A percentile compares a stretch with the other conserved stretches of the same genome.
Evolutionary conservation across 495 filamentous ascomycete species (phyloP).

Genomic region (Entonaema liquescens): DNA sequence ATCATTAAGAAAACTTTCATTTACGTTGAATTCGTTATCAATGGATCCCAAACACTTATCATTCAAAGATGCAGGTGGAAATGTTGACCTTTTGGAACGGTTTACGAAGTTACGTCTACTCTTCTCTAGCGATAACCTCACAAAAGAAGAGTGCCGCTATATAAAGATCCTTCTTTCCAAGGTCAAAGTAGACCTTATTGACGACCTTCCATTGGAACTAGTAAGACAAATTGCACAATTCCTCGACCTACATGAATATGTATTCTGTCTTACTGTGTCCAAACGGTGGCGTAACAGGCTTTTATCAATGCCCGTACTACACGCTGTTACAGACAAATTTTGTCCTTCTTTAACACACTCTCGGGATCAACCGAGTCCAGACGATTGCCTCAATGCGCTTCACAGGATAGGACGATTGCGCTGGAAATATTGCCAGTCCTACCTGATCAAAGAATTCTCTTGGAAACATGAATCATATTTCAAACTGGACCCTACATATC

Average conservation of each 20-base stretch:
- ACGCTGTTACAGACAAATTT: constrained; percentile 20
- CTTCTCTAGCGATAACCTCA: constrained; percentile 24
- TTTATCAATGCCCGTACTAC: constrained; percentile 34
- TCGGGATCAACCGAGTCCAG: background rate
- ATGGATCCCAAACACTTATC: constrained; percentile 9
- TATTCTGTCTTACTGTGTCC: constrained; percentile 43
- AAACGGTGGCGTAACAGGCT: constrained; percentile 46
- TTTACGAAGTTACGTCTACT: constrained; percentile 23
- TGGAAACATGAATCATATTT: constrained; percentile 34
- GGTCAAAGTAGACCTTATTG: constrained; percentile 40
- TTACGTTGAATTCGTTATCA: background rate
- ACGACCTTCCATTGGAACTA: constrained; percentile 48
- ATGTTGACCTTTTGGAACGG: background rate
- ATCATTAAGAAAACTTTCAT: background rate
- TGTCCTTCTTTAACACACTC: constrained; percentile 36
- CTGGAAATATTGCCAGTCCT: background rate
- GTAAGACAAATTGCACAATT: constrained; percentile 39
- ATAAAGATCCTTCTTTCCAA: constrained; percentile 38
- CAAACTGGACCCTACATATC: constrained; percentile 32
- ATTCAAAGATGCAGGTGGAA: background rate
- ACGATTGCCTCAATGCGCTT: constrained; percentile 20
- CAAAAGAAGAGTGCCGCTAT: constrained; percentile 38
- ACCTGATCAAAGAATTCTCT: constrained; percentile 15
- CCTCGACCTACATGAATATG: constrained; percentile 36
- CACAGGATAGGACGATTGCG: constrained; percentile 20